Conservation (phyloP, 257 asterid genomes). For the Petunia secreta region DNA sequence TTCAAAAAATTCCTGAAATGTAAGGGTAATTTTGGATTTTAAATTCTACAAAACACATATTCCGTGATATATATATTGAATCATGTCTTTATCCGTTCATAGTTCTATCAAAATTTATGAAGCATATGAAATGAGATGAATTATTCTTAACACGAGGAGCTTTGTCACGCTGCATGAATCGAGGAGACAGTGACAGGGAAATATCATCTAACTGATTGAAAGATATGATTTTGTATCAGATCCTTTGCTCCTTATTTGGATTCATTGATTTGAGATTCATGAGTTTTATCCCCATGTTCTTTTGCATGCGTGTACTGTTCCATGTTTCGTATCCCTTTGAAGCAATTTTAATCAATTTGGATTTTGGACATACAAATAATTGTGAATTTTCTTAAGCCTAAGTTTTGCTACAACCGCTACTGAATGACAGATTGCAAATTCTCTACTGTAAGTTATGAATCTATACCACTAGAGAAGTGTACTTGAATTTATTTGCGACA, state of each 20-base stretch:
- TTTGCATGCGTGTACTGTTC: not conserved
- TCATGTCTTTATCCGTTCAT: no score
- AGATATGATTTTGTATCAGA: not conserved
- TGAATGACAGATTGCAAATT: not conserved
- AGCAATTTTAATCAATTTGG: not conserved
- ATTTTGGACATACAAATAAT: not conserved
- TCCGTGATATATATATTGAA: not conserved
- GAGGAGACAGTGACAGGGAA: not conserved
- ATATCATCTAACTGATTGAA: not conserved
- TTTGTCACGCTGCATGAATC: not conserved
- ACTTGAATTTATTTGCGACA: not conserved
- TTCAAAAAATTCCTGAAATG: not conserved
- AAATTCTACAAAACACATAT: no score
- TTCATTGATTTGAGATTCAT: not conserved
- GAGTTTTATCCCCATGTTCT: not conserved
- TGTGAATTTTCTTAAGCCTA: not conserved
- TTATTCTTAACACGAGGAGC: not conserved
- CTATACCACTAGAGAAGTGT: not conserved
- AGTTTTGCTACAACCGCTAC: not conserved
- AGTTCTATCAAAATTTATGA: not conserved
- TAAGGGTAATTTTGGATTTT: not conserved
- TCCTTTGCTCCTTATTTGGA: not conserved
- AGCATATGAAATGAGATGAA: not conserved
- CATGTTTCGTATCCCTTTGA: not conserved
- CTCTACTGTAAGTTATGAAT: not conserved